A percentile compares a stretch with the other conserved stretches of the same genome.
Evolutionary conservation across 257 asterid genomes (phyloP).

Genomic region (Jacaranda mimosifolia): DNA sequence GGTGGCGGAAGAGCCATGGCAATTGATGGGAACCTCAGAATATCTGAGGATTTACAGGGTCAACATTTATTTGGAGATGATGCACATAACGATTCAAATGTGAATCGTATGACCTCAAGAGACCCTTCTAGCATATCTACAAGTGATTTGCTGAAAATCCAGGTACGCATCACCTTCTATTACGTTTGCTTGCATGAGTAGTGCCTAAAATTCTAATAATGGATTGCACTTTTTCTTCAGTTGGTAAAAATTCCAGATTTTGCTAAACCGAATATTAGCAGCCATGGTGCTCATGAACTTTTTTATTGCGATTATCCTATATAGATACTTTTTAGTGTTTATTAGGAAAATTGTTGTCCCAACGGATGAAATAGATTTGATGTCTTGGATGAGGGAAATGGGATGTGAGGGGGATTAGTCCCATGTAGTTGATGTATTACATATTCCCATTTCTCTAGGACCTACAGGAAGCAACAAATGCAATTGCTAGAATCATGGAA

Average conservation of each 20-base stretch:
- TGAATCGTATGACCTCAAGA: constrained; percentile 42
- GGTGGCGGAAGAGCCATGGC: constrained; percentile 39
- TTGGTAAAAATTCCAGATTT: constrained; percentile 20
- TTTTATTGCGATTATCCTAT: constrained; percentile 20
- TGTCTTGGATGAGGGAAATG: not conserved
- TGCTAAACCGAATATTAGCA: constrained; percentile 3
- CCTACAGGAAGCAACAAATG: constrained; percentile 24
- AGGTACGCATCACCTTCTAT: constrained; percentile 52
- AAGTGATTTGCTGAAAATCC: constrained; percentile 70
- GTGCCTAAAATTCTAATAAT: not conserved
- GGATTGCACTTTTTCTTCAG: not conserved
- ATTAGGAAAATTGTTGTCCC: not conserved
- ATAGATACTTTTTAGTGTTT: constrained; percentile 2
- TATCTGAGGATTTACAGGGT: constrained; percentile 53
- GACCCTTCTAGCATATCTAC: constrained; percentile 52
- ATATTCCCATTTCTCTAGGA: constrained; percentile 1
- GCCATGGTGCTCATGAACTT: not conserved
- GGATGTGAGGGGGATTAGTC: constrained; percentile 1
- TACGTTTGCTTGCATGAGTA: constrained; percentile 1
- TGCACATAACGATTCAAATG: constrained; percentile 48
- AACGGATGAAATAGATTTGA: too few relatives aligned
- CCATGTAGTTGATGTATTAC: not conserved
- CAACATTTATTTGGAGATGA: constrained; percentile 45
- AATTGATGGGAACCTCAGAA: constrained; percentile 44
- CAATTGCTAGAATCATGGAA: not conserved